Evolutionary conservation across 2,329 filamentous ascomycete species (phyloP), one percentile per base, ranked within the genome.

Genomic region (Aspergillus hiratsukae): DNA sequence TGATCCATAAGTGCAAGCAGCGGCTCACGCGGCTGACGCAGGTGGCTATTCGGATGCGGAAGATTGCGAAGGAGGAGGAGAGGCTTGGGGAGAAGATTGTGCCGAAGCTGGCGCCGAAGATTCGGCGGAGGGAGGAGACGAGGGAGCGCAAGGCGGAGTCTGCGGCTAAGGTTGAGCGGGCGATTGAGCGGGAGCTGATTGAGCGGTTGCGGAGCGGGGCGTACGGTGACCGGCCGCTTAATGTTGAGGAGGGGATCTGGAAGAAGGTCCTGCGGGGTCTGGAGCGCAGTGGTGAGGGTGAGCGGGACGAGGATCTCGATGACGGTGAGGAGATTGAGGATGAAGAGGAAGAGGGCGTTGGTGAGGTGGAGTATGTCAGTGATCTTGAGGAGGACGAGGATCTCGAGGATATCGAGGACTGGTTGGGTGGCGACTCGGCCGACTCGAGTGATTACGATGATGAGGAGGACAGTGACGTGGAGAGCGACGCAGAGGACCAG

Each of bases 1-100:
- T 96, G 61, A 79, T 91, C 35, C 91, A 96, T 79, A 96, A 95
- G 78, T 94, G 91, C 81, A 99, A 99, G 81, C 94, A 97, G 78
- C 87, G 94, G 58, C 83, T 97, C 48, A 97, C 94, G 9, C 82
- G 94, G 50, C 73, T 99, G 68, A 96, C 91, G 52, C 94, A 97
- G 79, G 93, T 99, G 49, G 87, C 88, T 56, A 94, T 96, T 62
- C 77, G 84, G 50, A 84, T 82, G 72, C 85, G 89, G 68, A 86
- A 87, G 71, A 80, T 97, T 60, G 90, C 90, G 29, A 91, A 88
- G 69, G 93, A 97, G 78, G 91, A 97, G 58, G 91, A 92, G 69
- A 82, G 91, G 41, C 78, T 97, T 35, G 94, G 92, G 43, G 94
- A 97, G 81, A 88, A 84, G 68, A 77, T 96, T 48, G 92, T 97